Evolutionary conservation across 2,329 filamentous ascomycete species (phyloP), one percentile per base, ranked within the genome.

Genomic region (Cordyceps farinosa): DNA sequence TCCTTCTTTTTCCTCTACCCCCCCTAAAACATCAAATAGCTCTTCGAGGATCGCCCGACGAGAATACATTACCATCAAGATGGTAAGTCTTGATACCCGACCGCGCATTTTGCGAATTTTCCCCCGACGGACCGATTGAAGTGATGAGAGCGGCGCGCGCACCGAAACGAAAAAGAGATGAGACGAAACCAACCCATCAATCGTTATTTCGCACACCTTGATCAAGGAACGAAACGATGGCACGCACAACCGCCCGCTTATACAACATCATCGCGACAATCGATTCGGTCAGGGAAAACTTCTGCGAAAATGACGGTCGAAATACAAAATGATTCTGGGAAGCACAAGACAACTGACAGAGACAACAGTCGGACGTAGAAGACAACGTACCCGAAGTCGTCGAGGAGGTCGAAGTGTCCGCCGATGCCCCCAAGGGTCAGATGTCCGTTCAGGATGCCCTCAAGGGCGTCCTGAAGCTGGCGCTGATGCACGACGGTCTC

Each of bases 401-500:
- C 77, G 87, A 90, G 78, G 95, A 97, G 86, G 93, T 98, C 82
- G 94, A 98, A 84, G 92, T 97, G 79, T 90, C 90, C 78, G 92
- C 90, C 81, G 93, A 97, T 84, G 90, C 89, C 78, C 88, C 88
- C 79, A 91, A 92, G 81, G 90, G 90, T 76, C 92, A 92, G 86
- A 98, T 99, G 93, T 93, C 91, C 78, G 93, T 98, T 76, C 89
- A 97, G 73, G 95, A 99, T 77, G 95, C 95, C 73, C 90, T 99
- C 76, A 99, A 99, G 88, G 95, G 95, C 80, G 95, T 97, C 71
- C 87, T 99, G 78, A 97, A 97, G 87, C 91, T 98, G 79, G 90
- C 95, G 69, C 91, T 99, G 75, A 97, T 98, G 90, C 94, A 99
- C 90, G 95, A 99, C 80, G 95, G 95, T 80, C 93, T 99, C 74